Evolutionary conservation across 768 basidiomycete species (phyloP), one percentile per base, ranked within the genome.

Genomic region (Terana coerulea): DNA sequence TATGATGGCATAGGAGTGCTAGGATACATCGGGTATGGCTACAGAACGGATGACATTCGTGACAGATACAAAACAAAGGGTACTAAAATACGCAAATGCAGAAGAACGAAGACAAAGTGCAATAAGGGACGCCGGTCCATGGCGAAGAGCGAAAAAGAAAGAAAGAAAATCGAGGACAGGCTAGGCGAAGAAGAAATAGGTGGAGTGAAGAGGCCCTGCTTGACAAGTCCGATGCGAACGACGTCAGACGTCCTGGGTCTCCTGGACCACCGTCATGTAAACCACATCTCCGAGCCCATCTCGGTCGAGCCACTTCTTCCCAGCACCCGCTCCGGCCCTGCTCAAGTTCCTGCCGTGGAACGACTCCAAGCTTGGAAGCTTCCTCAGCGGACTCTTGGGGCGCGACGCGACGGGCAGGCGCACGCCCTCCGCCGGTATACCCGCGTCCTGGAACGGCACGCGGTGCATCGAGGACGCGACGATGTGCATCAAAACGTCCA

Each of bases 231-330:
- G 15, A 33, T 19, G 41, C 19, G n/a, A 49, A 39, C 7, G 24
- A 4, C 28, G 22, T 47, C 33, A 55, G 36, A 25, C 49, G 6
- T 40, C 31, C 22, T 52, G 41, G 17, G 60, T 65, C 55, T 65
- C 64, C 37, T 60, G 56, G 45, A 65, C 64, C 30, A 65, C 64
- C 22, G 61, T 63, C 64, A 65, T 63, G 48, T 61, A 63, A 34
- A 65, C 59, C 37, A 53, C 63, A 6, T 57, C 63, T 10, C 47
- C 51, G 33, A 42, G 33, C 21, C 36, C 50, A 31, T 56, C 48
- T 41, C 58, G 39, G 47, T 37, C 47, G n/a, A n/a, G n/a, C n/a
- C n/a, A n/a, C 40, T 34, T 37, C 30, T 35, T 31, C 21, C 37
- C 51, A 30, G 40, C 47, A 37, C 35, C 9, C 11, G 55, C 49